These are phyloP conservation scores for Lachnellula hyalina DNA, from an alignment of 2,329 filamentous ascomycete genomes.

Conservation along the genomic window DNA sequence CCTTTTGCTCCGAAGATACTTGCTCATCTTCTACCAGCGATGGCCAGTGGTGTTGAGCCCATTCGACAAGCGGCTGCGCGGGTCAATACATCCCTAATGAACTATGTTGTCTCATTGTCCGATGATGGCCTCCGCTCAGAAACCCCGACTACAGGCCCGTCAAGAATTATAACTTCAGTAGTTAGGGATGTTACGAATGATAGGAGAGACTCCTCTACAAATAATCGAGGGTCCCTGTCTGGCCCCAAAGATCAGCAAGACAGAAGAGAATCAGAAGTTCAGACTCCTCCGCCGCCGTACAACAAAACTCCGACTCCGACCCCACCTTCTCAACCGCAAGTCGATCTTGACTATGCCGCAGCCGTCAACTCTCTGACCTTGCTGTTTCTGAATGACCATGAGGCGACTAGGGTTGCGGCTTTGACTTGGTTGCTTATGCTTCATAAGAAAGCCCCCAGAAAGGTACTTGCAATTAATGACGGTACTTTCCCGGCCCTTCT, in stretches of 20 bases:
- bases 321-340: slow-evolving; percentile 45
- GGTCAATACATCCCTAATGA: slow-evolving; percentile 87
- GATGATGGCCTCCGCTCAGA: slow-evolving; percentile 50
- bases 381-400: slow-evolving; percentile 93
- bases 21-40: slow-evolving; percentile 85
- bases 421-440: slow-evolving; percentile 97
- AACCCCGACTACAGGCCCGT: slow-evolving; percentile 33
- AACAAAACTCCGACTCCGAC: slow-evolving; percentile 27
- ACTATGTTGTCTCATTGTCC: slow-evolving; percentile 87
- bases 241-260: slow-evolving; percentile 41
- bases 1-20: slow-evolving; percentile 90
- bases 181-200: slow-evolving; percentile 31
- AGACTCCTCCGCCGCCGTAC: slow-evolving; percentile 40
- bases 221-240: slow-evolving; percentile 33
- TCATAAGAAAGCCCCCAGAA: slow-evolving; percentile 87
- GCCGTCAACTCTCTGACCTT: slow-evolving; percentile 90
- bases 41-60: slow-evolving; percentile 85
- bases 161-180: slow-evolving; percentile 38
- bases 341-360: slow-evolving; percentile 90
- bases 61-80: slow-evolving; percentile 83
- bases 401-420: slow-evolving; percentile 89
- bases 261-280: slow-evolving; percentile 48
- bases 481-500: slow-evolving; percentile 93
- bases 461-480: slow-evolving; percentile 92
- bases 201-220: slow-evolving; percentile 28